Evolutionary conservation across 176 grass and related monocot genomes (phyloP).

Genomic region (Lolium perenne): DNA sequence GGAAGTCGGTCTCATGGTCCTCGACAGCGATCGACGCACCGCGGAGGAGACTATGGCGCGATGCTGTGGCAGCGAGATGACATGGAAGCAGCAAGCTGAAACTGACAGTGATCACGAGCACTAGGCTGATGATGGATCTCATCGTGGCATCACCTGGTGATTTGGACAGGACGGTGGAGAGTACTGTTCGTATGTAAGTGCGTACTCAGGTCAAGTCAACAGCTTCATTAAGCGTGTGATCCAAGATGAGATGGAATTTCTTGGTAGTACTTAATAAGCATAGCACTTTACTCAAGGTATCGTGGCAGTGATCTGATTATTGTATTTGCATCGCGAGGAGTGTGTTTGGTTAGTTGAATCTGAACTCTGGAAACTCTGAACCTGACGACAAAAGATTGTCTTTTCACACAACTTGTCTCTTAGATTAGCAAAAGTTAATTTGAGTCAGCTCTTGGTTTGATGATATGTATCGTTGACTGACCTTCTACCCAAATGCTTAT

Average conservation of each 20-base stretch:
- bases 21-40: slow-evolving; percentile 49
- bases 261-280: background rate
- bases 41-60: slow-evolving; percentile 2
- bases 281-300: background rate
- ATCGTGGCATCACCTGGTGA: slow-evolving; percentile 32
- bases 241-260: slow-evolving; percentile 9
- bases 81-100: background rate
- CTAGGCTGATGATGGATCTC: background rate
- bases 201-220: slow-evolving; percentile 1
- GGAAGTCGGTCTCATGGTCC: slow-evolving; percentile 42
- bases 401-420: background rate
- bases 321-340: background rate
- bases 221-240: background rate
- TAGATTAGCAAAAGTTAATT: background rate
- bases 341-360: slow-evolving; percentile 5
- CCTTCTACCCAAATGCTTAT: background rate
- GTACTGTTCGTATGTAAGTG: background rate
- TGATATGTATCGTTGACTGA: slow-evolving; percentile 20
- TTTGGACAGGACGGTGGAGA: background rate
- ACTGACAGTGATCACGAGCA: slow-evolving; percentile 13
- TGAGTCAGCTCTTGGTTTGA: slow-evolving; percentile 1
- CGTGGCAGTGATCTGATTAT: background rate
- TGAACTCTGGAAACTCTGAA: slow-evolving; percentile 1
- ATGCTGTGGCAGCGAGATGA: background rate
- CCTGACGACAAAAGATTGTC: background rate